phyloP scores from a whole-genome alignment of 257 asterid genomes.

The Ophiorrhiza pumila region DNA sequence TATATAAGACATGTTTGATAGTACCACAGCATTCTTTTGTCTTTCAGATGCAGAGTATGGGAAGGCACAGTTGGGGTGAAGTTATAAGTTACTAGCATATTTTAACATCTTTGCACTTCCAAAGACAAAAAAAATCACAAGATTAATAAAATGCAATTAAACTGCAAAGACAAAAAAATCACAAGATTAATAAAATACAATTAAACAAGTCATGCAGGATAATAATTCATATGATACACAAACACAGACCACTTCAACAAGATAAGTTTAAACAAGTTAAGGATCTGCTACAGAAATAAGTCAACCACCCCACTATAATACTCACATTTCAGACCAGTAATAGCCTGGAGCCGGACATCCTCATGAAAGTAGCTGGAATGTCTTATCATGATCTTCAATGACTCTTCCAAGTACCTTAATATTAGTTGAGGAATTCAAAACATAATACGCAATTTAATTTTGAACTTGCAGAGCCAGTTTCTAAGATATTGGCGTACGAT shows the following conservation, averaged over 20 bases:
- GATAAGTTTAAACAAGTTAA: slow-evolving; percentile 7
- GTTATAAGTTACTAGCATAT: background rate
- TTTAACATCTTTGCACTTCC: background rate
- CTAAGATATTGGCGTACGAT: background rate
- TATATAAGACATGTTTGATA: background rate
- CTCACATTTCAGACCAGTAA: slow-evolving; percentile 83
- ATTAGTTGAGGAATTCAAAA: slow-evolving; percentile 47
- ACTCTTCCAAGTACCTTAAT: slow-evolving; percentile 84
- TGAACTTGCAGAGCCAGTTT: background rate
- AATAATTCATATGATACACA: background rate
- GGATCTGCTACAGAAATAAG: slow-evolving; percentile 1
- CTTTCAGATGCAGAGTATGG: background rate
- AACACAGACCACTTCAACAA: background rate
- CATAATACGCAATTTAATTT: background rate
- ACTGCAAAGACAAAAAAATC: too few species aligned
- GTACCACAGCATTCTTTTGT: background rate
- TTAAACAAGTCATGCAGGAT: background rate
- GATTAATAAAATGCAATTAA: background rate
- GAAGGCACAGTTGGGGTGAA: background rate
- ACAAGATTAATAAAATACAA: too few species aligned
- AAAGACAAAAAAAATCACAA: background rate
- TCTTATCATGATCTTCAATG: slow-evolving; percentile 71
- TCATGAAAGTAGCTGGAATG: slow-evolving; percentile 91
- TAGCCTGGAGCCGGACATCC: slow-evolving; percentile 97
- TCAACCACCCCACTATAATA: slow-evolving; percentile 11